Evolutionary conservation across 2,329 filamentous ascomycete species (phyloP), one percentile per base, ranked within the genome.

Genomic region (Penicillium fuscoglaucum): DNA sequence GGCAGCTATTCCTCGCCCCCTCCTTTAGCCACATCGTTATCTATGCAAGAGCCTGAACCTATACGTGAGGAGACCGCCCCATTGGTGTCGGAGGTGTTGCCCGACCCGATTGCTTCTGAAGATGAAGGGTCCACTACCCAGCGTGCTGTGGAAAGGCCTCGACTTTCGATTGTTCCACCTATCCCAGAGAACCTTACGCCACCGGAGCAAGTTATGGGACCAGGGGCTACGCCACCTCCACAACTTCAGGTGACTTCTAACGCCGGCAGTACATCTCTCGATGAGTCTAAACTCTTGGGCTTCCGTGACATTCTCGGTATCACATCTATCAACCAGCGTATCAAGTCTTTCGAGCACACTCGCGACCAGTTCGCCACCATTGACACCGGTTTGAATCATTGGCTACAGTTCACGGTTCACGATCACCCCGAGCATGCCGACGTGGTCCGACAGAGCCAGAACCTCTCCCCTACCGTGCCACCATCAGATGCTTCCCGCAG

Each of bases 241-340:
- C 49, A 57, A 35, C 44, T 57, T 29, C 50, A 47, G 26, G 53
- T 55, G 5, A 28, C 58, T 52, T 55, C 59, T 13, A 53, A 65
- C 15, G 63, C 61, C 1, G 59, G 57, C 15, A 58, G 58, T 6
- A 59, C 57, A 5, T 59, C 67, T 9, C 57, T 68, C 15, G 67
- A 70, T 41, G 67, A 72, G 51, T 64, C 70, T 4, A 82, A 78
- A 47, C 77, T 84, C 39, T 81, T 83, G 62, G 79, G 83, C 1
- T 93, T 96, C 75, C 85, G 87, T 51, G 89, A 96, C 58, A 96
- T 97, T 60, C 81, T 91, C 67, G 85, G 84, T 9, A 81, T 95
- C 50, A 81, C 84, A 17, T 85, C 84, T 2, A 74, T 87, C 0
- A 74, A 81, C 15, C 87, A 95, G 64, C 86, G 92, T 21, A 90